Base-by-base conservation (phyloP, 768 basidiomycete genomes). In the Trametes coccinea region DNA sequence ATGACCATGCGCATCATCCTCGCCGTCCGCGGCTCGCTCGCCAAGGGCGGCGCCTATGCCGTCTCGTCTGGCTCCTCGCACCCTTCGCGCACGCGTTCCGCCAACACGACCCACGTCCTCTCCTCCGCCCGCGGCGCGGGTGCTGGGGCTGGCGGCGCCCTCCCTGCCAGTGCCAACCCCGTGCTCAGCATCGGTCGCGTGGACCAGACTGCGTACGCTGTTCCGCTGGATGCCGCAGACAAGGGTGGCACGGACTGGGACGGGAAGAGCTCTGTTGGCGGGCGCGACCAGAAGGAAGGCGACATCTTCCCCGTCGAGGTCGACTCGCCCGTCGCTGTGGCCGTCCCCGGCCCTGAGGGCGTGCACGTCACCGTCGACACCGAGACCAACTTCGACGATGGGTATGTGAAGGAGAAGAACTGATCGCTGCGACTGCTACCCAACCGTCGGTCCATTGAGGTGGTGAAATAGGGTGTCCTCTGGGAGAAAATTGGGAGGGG, bases 1-100 rank as follows among this genome's bases (percentile, higher is more conserved):
- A 93, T 93, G 92, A 84, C 86, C 34, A 86, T 93, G 70, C 90
- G 92, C 66, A 92, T 94, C 78, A 80, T 94, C 65, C 88, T 94
- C 68, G 82, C 84, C 63, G 87, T 93, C 53, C 86, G 89, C 56
- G 92, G 91, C n/a, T 72, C 84, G 29, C 89, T 93, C 72, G 80
- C 77, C 27, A 73, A 82, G 44, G 92, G 92, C 44, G 92, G 92
- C 22, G 78, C 80, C 47, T 93, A 92, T 71, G 82, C 84, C 14
- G 82, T 68, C 55, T 56, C 61, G 34, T 64, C 66, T 11, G 34
- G 34, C 31, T 39, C 64, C n/a, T 59, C 62, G 22, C 17, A 49
- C 30, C 29, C 48, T 7, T 52, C 63, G 37, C 58, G 54, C 51
- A 65, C 66, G 33, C 72, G 71, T 63, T 72, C 73, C 4, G 66